A percentile compares a stretch with the other conserved stretches of the same genome.
phyloP scores from a whole-genome alignment of 129 eudicot genomes.

The Saposhnikovia divaricata region DNA sequence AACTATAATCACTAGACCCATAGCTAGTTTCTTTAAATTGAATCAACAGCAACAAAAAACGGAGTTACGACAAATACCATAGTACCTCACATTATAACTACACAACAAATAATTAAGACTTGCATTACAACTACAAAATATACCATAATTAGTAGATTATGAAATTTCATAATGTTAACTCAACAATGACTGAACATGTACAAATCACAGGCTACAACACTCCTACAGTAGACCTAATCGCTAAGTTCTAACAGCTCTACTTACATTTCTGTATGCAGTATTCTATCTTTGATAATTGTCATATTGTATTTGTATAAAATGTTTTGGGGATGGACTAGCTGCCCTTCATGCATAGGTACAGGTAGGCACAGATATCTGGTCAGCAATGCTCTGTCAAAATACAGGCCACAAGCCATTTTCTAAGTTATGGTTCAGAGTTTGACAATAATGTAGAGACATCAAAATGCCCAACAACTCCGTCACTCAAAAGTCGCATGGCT shows the following conservation, averaged over 20 bases:
- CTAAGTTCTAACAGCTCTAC: constrained; percentile 1
- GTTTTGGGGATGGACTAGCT: not conserved
- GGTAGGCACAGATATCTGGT: not conserved
- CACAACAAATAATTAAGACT: not conserved
- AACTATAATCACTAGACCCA: not conserved
- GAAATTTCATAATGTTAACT: not conserved
- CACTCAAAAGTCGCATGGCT: constrained; percentile 89
- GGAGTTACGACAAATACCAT: not conserved
- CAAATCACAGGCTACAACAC: not conserved
- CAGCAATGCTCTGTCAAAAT: not conserved
- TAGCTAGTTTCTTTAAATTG: not conserved
- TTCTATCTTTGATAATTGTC: not conserved
- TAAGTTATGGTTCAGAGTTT: constrained; percentile 24
- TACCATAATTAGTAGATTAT: not conserved
- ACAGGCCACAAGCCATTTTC: not conserved
- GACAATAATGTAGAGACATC: constrained; percentile 28
- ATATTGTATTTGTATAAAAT: not conserved
- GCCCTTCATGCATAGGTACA: not conserved
- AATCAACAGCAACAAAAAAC: not conserved
- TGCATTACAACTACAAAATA: not conserved
- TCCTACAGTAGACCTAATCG: not conserved
- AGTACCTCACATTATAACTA: not conserved
- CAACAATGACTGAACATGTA: not conserved
- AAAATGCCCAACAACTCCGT: constrained; percentile 44
- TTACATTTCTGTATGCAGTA: not conserved